Conservation (phyloP, 257 asterid genomes). For the Scutellaria minor region DNA sequence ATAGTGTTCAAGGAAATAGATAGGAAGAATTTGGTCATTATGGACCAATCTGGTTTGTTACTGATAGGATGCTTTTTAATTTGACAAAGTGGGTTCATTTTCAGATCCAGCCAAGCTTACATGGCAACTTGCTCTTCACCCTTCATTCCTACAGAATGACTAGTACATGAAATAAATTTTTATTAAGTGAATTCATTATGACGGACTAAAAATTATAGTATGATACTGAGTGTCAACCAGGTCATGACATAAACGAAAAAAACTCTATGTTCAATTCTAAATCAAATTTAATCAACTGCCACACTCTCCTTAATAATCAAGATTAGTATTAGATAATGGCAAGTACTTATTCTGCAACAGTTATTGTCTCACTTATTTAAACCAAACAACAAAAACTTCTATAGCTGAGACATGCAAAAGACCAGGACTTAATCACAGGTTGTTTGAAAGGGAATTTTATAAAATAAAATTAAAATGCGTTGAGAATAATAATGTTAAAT, state of each 20-base stretch:
- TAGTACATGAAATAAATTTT: no score
- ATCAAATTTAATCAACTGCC: neutral
- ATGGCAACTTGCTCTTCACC: no score
- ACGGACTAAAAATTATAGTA: no score
- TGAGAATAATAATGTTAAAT: constrained; percentile 21
- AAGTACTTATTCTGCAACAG: neutral
- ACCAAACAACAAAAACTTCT: constrained; percentile 10
- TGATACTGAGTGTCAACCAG: neutral
- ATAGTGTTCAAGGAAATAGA: neutral
- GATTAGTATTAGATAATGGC: neutral
- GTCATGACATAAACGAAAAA: neutral
- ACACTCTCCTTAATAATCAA: constrained; percentile 3
- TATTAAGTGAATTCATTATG: no score
- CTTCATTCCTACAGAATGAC: no score
- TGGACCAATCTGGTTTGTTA: neutral
- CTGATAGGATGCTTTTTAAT: neutral
- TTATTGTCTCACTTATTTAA: constrained; percentile 22
- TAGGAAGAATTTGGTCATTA: neutral
- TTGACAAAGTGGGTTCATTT: neutral
- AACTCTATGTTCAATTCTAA: neutral
- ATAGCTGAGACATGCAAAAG: constrained; percentile 10
- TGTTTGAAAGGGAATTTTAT: constrained; percentile 19
- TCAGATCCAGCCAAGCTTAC: neutral
- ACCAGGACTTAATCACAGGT: constrained; percentile 24
- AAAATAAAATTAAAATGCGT: constrained; percentile 9